A percentile compares a stretch with the other conserved stretches of the same genome.
Conservation (phyloP, 2,329 filamentous ascomycete genomes). For the Canariomyces notabilis region DNA sequence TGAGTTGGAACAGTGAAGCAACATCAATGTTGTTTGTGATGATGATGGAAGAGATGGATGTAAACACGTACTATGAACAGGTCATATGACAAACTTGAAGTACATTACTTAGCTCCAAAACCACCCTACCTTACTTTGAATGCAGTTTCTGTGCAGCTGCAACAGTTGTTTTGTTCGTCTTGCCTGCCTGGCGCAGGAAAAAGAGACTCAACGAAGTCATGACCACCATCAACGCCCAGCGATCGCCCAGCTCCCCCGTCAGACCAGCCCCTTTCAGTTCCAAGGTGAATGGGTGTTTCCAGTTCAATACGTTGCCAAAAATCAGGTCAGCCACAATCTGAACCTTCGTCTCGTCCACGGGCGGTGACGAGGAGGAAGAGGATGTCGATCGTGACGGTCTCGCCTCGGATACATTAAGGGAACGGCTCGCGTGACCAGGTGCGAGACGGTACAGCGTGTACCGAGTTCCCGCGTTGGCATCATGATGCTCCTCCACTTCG, state of each 20-base stretch:
- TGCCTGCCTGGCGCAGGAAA: constrained; percentile 6
- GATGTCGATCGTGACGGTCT: not conserved
- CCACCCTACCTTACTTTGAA: too few relatives aligned
- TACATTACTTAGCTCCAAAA: too few relatives aligned
- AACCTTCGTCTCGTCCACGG: not conserved
- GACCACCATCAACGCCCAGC: constrained; percentile 16
- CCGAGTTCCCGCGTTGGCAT: not conserved
- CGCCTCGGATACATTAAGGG: not conserved
- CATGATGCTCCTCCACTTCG: not conserved
- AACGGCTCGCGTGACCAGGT: not conserved
- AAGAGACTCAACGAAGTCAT: constrained; percentile 8
- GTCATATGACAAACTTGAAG: too few relatives aligned
- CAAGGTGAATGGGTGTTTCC: constrained; percentile 6
- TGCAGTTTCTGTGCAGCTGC: not conserved
- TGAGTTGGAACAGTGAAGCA: too few relatives aligned
- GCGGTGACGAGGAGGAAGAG: not conserved
- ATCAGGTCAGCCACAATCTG: constrained; percentile 5
- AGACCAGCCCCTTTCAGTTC: constrained; percentile 9
- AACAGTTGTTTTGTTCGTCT: constrained; percentile 6
- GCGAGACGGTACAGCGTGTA: constrained; percentile 4
- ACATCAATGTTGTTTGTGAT: too few relatives aligned
- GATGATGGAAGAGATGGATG: too few relatives aligned
- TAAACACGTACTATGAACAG: too few relatives aligned
- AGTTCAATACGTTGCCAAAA: constrained; percentile 1
- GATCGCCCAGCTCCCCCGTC: constrained; percentile 15